These are phyloP conservation scores for Diaporthe citriasiana DNA, from an alignment of 2,329 filamentous ascomycete genomes.

Conservation along the genomic window DNA sequence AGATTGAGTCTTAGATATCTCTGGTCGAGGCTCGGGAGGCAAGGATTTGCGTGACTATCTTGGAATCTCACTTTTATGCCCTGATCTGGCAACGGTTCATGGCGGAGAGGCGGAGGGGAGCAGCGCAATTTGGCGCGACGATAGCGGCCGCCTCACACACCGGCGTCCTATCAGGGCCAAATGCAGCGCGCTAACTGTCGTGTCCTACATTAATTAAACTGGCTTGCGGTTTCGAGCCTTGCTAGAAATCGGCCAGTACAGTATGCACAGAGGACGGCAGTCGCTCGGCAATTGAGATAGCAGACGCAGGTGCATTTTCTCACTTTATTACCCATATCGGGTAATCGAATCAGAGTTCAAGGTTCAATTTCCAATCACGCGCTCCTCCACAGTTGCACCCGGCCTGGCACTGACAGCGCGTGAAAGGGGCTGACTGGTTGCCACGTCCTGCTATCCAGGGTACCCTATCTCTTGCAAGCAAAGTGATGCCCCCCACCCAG, in stretches of 20 bases:
- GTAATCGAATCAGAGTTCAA: background rate
- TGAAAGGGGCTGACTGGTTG: background rate
- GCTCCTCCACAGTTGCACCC: background rate
- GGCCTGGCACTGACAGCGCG: background rate
- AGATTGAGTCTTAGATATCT: background rate
- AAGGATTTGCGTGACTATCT: background rate
- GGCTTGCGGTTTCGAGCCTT: background rate
- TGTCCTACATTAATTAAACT: background rate
- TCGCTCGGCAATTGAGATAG: slow-evolving; percentile 5
- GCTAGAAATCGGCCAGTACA: background rate
- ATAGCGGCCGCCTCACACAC: slow-evolving; percentile 13
- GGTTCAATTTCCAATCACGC: background rate
- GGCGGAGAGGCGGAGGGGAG: background rate
- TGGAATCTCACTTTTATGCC: slow-evolving; percentile 39
- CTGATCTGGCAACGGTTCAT: slow-evolving; percentile 12
- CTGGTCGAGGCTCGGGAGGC: background rate
- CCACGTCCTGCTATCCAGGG: slow-evolving; percentile 4
- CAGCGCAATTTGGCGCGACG: background rate
- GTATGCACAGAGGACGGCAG: background rate
- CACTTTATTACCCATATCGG: slow-evolving; percentile 39
- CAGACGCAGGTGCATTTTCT: slow-evolving; percentile 12
- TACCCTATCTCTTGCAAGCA: too few species aligned
- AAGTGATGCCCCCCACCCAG: too few species aligned
- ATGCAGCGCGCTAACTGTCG: background rate
- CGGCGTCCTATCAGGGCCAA: background rate